Conservation (phyloP, 352 stramenopile species). For the Pythium catenulatum region DNA sequence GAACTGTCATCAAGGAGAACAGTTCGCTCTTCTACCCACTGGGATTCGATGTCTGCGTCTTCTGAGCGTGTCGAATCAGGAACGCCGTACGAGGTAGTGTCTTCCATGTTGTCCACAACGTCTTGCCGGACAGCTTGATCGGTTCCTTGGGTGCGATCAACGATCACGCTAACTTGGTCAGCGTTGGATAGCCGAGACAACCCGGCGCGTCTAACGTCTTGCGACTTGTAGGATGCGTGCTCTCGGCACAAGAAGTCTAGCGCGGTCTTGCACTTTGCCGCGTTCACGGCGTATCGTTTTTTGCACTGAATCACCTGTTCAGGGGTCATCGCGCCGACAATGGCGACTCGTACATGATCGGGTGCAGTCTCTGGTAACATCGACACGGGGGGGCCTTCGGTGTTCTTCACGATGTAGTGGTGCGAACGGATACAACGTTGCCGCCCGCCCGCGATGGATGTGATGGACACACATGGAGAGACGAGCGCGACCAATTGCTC, state of each 20-base stretch:
- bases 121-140: neutral
- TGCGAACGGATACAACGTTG: slow-evolving; percentile 13
- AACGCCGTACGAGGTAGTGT: neutral
- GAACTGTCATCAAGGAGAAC: neutral
- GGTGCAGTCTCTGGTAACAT: neutral
- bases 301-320: no score
- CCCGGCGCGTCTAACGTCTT: no score
- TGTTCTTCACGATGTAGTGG: slow-evolving; percentile 23
- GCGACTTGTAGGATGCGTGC: no score
- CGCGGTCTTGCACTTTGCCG: no score
- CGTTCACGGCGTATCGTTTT: no score
- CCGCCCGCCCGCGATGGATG: neutral
- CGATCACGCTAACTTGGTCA: neutral
- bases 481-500: slow-evolving; percentile 8
- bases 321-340: no score
- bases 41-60: neutral
- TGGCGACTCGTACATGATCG: no score
- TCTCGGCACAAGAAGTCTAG: no score
- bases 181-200: neutral
- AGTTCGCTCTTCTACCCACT: neutral
- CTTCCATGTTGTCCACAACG: neutral
- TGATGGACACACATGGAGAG: slow-evolving; percentile 1
- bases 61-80: neutral
- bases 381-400: neutral
- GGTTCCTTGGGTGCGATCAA: neutral